Conservation (phyloP, 2,329 filamentous ascomycete species). For the Colletotrichum australisinense region DNA sequence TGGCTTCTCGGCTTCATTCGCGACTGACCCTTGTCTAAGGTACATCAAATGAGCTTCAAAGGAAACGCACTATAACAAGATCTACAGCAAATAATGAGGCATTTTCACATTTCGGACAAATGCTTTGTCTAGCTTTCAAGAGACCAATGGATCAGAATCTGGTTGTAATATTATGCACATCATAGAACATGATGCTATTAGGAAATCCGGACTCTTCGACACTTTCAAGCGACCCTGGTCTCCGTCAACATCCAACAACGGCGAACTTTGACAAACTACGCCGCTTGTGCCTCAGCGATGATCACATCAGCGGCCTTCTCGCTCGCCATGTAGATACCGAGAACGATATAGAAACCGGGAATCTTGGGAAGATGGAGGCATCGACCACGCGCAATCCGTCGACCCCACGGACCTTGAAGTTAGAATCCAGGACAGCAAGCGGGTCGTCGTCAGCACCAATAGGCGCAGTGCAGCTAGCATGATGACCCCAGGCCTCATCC, state of each 20-base stretch:
- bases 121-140: no score
- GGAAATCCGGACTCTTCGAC: no score
- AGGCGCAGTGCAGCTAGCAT: conserved; percentile 65
- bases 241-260: neutral
- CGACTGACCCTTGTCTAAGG: neutral
- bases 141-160: no score
- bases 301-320: conserved; percentile 64
- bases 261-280: neutral
- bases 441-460: conserved; percentile 67
- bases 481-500: conserved; percentile 64
- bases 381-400: conserved; percentile 70
- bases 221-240: no score
- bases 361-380: conserved; percentile 65
- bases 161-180: no score
- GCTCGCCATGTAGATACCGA: conserved; percentile 64
- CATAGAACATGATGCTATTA: no score
- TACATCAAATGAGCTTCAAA: neutral
- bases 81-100: neutral
- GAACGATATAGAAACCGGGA: conserved; percentile 57
- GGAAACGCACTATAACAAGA: neutral
- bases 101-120: neutral
- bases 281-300: conserved; percentile 41
- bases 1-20: neutral
- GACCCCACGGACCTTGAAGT: conserved; percentile 68
- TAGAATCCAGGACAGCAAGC: conserved; percentile 66